Conservation (phyloP, 768 basidiomycete genomes). For the Phlegmacium glaucopus region DNA sequence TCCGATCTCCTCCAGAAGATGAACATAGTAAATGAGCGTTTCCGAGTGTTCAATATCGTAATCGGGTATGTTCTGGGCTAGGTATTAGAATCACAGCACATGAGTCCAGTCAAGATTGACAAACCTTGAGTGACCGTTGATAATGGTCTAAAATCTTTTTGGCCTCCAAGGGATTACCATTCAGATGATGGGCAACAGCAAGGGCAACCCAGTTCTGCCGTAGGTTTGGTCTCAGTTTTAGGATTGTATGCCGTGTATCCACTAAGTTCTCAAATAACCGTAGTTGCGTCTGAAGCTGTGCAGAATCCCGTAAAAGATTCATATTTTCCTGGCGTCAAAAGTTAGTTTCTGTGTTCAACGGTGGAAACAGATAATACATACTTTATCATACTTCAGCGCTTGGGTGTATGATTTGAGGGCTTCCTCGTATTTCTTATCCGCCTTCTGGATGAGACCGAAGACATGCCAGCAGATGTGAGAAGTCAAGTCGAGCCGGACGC, state of each 20-base stretch:
- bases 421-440: slow-evolving; percentile 92
- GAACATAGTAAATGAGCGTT: slow-evolving; percentile 72
- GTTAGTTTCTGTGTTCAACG: not conserved
- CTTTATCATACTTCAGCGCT: slow-evolving; percentile 87
- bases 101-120: slow-evolving; percentile 11
- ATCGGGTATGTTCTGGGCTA: slow-evolving; percentile 62
- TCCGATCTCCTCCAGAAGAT: slow-evolving; percentile 69
- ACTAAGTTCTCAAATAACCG: slow-evolving; percentile 76
- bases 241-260: slow-evolving; percentile 77
- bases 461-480: slow-evolving; percentile 99
- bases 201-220: slow-evolving; percentile 89
- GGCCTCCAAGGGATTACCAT: slow-evolving; percentile 68
- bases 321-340: slow-evolving; percentile 71
- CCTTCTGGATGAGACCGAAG: slow-evolving; percentile 91
- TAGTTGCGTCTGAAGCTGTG: slow-evolving; percentile 84
- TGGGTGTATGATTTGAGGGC: slow-evolving; percentile 90
- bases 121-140: slow-evolving; percentile 66
- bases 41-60: slow-evolving; percentile 86
- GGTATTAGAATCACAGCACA: not conserved
- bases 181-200: slow-evolving; percentile 86
- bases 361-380: slow-evolving; percentile 30
- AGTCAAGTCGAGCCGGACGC: slow-evolving; percentile 73
- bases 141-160: slow-evolving; percentile 72
- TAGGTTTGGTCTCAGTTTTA: slow-evolving; percentile 74
- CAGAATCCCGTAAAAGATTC: slow-evolving; percentile 89